A percentile compares a stretch with the other conserved stretches of the same genome.
phyloP scores from a whole-genome alignment of 257 asterid species.

The Verbascum thapsus region DNA sequence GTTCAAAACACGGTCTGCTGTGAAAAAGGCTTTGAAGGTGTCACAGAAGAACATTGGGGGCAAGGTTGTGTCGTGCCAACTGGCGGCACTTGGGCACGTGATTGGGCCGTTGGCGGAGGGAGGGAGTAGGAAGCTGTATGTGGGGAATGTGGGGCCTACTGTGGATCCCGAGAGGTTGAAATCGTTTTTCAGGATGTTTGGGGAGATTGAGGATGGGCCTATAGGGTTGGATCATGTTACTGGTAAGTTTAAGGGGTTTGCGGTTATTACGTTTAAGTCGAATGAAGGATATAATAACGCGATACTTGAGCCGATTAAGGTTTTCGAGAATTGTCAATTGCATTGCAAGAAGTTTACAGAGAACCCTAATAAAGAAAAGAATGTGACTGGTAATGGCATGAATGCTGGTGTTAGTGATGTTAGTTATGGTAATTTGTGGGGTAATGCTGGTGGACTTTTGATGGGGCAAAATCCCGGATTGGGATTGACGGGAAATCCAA shows the following conservation, averaged over 20 bases:
- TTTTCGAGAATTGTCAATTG: slow-evolving; percentile 66
- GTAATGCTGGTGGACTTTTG: slow-evolving; percentile 42
- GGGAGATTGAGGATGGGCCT: slow-evolving; percentile 79
- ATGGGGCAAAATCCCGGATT: slow-evolving; percentile 61
- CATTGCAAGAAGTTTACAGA: slow-evolving; percentile 70
- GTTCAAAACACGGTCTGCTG: slow-evolving; percentile 63
- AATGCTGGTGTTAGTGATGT: slow-evolving; percentile 35
- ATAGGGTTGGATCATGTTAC: slow-evolving; percentile 59
- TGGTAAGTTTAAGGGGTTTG: slow-evolving; percentile 63
- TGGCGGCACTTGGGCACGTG: slow-evolving; percentile 54
- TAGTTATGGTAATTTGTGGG: slow-evolving; percentile 42
- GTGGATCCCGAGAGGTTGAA: slow-evolving; percentile 50
- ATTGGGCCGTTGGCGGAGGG: slow-evolving; percentile 25
- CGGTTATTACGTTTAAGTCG: slow-evolving; percentile 53
- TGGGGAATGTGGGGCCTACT: slow-evolving; percentile 66
- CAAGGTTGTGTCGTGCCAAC: slow-evolving; percentile 56
- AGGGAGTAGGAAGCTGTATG: slow-evolving; percentile 57
- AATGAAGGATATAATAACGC: slow-evolving; percentile 62
- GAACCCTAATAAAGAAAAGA: slow-evolving; percentile 36
- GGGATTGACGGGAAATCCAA: slow-evolving; percentile 52
- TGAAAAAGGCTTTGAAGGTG: slow-evolving; percentile 58
- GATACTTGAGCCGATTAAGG: slow-evolving; percentile 71
- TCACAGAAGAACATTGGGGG: slow-evolving; percentile 71
- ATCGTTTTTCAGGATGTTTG: slow-evolving; percentile 57
- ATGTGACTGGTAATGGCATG: neutral